Evolutionary conservation across 2,329 filamentous ascomycete species (phyloP).

Genomic region (Ceratocystis papillata): DNA sequence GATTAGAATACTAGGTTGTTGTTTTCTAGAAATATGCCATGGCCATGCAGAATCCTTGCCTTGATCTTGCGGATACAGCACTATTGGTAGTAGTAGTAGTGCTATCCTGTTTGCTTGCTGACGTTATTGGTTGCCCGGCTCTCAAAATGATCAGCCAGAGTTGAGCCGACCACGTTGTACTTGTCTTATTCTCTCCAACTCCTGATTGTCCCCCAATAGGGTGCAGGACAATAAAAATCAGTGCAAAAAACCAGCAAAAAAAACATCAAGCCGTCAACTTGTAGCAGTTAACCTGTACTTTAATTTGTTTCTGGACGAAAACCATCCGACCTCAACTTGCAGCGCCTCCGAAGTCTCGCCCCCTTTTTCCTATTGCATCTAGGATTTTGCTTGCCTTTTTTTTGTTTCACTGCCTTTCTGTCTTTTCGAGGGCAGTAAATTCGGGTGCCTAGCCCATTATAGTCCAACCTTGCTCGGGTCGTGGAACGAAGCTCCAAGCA

Average conservation of each 20-base stretch:
- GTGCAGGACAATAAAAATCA: conserved; percentile 4
- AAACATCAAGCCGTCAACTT: neutral
- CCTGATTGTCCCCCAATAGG: neutral
- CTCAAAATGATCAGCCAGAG: neutral
- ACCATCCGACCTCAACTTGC: neutral
- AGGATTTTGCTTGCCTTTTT: neutral
- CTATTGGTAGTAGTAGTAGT: no score
- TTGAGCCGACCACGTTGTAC: neutral
- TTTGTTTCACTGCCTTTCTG: neutral
- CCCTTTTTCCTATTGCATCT: neutral
- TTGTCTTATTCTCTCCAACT: neutral
- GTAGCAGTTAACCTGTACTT: neutral
- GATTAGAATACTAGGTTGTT: neutral
- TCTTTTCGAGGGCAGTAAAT: neutral
- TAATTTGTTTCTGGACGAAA: conserved; percentile 8
- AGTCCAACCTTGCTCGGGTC: neutral
- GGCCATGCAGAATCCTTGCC: neutral
- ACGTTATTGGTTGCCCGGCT: neutral
- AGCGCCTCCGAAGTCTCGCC: neutral
- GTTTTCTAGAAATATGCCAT: neutral
- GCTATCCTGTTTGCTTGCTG: neutral
- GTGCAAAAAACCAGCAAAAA: neutral
- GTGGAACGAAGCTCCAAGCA: neutral
- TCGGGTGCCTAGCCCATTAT: conserved; percentile 8
- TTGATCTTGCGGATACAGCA: neutral